Percentiles rank a stretch among this genome's conserved stretches.
phyloP scores from a whole-genome alignment of 2,329 filamentous ascomycete genomes.

The Verticillium klebahnii region DNA sequence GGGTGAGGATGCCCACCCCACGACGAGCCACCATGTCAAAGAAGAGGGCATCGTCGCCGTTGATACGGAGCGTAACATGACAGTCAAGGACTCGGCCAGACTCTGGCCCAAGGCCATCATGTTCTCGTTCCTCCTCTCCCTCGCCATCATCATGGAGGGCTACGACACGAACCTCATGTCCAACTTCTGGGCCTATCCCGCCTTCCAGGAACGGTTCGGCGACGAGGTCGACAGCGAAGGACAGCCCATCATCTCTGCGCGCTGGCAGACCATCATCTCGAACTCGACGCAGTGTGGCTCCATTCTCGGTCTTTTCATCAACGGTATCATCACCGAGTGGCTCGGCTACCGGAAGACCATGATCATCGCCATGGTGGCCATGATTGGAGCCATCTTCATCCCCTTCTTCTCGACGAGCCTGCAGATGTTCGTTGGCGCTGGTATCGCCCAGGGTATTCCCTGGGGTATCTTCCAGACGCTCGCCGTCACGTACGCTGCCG shows the following conservation, averaged over 20 bases:
- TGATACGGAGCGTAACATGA: conserved; percentile 35
- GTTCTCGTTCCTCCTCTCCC: conserved; percentile 41
- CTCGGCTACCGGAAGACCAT: conserved; percentile 47
- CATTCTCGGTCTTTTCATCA: conserved; percentile 50
- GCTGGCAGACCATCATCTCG: conserved; percentile 53
- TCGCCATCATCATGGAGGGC: conserved; percentile 45
- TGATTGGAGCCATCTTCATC: conserved; percentile 48
- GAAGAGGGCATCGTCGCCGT: conserved; percentile 19
- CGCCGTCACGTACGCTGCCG: conserved; percentile 48
- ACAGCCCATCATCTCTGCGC: conserved; percentile 43
- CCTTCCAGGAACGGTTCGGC: conserved; percentile 42
- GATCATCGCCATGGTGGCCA: conserved; percentile 38
- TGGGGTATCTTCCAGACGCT: conserved; percentile 50
- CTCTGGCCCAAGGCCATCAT: conserved; percentile 41
- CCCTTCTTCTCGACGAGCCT: conserved; percentile 47
- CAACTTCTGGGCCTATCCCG: conserved; percentile 33
- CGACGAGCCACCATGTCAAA: neutral
- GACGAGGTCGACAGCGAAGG: conserved; percentile 22
- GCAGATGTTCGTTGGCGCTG: conserved; percentile 30
- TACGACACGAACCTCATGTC: conserved; percentile 46
- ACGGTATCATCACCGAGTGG: conserved; percentile 46
- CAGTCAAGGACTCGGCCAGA: conserved; percentile 31
- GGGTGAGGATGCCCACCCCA: neutral
- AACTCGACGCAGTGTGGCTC: conserved; percentile 50
- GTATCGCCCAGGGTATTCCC: conserved; percentile 43